These are phyloP conservation scores for Triticum dicoccoides DNA, from an alignment of 176 grass and related monocot genomes.

Conservation along the genomic window DNA sequence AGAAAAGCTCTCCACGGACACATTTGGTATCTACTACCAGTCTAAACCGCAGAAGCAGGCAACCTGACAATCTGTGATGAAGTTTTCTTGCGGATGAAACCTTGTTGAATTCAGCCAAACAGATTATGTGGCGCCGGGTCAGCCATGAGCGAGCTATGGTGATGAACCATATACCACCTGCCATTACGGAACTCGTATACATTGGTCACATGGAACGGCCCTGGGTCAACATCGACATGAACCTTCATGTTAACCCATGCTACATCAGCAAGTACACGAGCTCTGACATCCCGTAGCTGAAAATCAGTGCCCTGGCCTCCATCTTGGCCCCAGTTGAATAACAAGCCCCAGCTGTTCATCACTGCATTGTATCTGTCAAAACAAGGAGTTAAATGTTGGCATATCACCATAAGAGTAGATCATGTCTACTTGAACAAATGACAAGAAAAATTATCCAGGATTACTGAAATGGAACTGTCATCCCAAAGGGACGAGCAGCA, in stretches of 20 bases:
- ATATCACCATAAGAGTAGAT: conserved; percentile 13
- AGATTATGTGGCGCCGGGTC: conserved; percentile 52
- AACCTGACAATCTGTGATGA: conserved; percentile 3
- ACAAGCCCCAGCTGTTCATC: conserved; percentile 69
- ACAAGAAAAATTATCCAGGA: not conserved
- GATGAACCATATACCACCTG: conserved; percentile 88
- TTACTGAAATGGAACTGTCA: not conserved
- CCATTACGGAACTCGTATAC: conserved; percentile 67
- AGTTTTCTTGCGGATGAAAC: not conserved
- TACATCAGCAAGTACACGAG: conserved; percentile 63
- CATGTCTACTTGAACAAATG: not conserved
- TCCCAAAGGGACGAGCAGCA: not conserved
- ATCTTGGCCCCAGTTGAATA: conserved; percentile 95
- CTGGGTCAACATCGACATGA: conserved; percentile 43
- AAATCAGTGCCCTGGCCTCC: conserved; percentile 69
- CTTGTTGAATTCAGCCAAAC: conserved; percentile 54
- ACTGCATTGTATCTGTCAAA: conserved; percentile 70
- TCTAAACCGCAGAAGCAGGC: conserved; percentile 1
- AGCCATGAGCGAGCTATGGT: conserved; percentile 70
- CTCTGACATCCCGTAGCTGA: conserved; percentile 70
- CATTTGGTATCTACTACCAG: conserved; percentile 26
- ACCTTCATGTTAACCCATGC: conserved; percentile 89
- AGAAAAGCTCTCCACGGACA: conserved; percentile 34
- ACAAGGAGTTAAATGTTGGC: not conserved
- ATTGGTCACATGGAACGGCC: conserved; percentile 74